Percentiles rank a stretch among this genome's conserved stretches.
Evolutionary conservation across 768 basidiomycete genomes (phyloP).

Genomic region (Kwoniella shandongensis): DNA sequence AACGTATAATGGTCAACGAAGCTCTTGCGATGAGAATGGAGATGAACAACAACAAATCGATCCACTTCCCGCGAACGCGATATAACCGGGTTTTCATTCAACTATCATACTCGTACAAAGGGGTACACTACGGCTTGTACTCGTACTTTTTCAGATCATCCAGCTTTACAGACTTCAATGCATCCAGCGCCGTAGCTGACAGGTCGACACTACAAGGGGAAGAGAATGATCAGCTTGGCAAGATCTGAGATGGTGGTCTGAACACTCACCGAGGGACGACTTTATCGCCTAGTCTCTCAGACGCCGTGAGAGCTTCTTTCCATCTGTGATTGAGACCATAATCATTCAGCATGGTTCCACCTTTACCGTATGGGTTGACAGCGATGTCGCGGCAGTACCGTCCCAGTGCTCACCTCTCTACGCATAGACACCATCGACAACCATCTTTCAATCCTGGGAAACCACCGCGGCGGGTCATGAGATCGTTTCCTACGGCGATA

Average conservation of each 20-base stretch:
- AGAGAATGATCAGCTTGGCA: neutral
- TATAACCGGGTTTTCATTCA: too few relatives aligned
- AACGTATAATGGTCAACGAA: too few relatives aligned
- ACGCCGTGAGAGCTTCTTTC: conserved; percentile 50
- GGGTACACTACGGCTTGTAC: conserved; percentile 20
- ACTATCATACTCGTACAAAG: too few relatives aligned
- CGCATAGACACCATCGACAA: conserved; percentile 53
- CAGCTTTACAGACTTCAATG: conserved; percentile 38
- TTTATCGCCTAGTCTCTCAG: conserved; percentile 33
- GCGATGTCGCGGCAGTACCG: too few relatives aligned
- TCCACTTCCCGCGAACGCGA: too few relatives aligned
- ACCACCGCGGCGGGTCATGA: conserved; percentile 40
- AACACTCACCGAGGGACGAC: conserved; percentile 41
- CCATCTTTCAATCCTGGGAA: conserved; percentile 50
- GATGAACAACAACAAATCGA: too few relatives aligned
- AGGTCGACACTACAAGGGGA: conserved; percentile 40
- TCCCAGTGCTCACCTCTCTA: conserved; percentile 44
- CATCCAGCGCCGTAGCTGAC: conserved; percentile 37
- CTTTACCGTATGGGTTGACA: too few relatives aligned
- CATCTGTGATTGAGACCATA: conserved; percentile 32
- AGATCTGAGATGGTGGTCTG: neutral
- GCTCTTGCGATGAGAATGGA: too few relatives aligned
- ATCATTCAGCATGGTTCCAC: too few relatives aligned
- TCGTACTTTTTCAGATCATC: conserved; percentile 49
- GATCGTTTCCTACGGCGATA: conserved; percentile 43